Conservation (phyloP, 345 rosid species). For the Geranium brycei region DNA sequence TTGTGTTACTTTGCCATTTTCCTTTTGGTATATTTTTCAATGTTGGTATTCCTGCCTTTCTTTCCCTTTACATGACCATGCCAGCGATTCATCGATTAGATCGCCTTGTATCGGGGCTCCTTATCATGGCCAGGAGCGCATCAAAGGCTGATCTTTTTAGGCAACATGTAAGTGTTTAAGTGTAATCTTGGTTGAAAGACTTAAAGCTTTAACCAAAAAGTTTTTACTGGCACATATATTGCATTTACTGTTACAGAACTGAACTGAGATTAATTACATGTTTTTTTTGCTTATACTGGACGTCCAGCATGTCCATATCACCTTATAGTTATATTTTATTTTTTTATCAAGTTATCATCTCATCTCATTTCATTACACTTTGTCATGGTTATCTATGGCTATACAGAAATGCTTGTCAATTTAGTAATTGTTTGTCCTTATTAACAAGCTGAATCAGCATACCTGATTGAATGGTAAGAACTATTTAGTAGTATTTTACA, state of each 20-base stretch:
- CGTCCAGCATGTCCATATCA: not conserved
- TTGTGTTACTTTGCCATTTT: not conserved
- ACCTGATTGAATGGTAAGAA: not conserved
- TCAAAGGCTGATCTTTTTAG: constrained; percentile 73
- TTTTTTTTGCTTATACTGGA: not conserved
- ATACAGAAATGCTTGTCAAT: not conserved
- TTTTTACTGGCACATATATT: not conserved
- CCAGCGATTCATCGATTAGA: constrained; percentile 73
- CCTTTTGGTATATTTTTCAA: not conserved
- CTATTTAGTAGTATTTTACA: too few relatives aligned
- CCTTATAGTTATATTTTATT: not conserved
- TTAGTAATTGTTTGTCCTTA: not conserved
- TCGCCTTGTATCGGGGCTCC: constrained; percentile 86
- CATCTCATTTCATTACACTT: not conserved
- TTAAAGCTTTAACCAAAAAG: not conserved
- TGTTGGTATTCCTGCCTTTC: constrained; percentile 7
- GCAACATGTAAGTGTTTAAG: constrained; percentile 43
- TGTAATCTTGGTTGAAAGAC: not conserved
- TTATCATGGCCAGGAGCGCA: constrained; percentile 76
- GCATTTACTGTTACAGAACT: not conserved
- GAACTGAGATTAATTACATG: too few relatives aligned
- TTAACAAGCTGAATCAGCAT: not conserved
- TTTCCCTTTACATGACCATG: constrained; percentile 28
- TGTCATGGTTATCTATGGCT: not conserved
- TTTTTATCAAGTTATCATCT: too few relatives aligned